Percentiles rank a stretch among this genome's conserved stretches.
phyloP scores from a whole-genome alignment of 192 early-diverging fungal species.

The Obelidium mucronatum region DNA sequence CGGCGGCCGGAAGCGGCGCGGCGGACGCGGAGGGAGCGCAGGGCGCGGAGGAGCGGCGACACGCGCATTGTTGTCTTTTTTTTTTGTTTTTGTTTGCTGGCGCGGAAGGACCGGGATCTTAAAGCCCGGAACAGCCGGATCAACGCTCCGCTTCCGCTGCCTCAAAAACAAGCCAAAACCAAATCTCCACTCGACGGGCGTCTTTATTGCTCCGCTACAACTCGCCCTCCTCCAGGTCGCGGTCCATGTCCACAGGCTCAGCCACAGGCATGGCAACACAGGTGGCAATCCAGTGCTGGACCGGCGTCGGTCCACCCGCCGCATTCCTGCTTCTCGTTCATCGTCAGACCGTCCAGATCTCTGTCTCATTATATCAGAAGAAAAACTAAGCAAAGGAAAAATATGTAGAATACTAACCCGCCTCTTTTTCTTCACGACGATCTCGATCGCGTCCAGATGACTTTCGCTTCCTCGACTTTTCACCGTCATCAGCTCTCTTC shows the following conservation, averaged over 20 bases:
- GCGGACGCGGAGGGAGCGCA: not conserved
- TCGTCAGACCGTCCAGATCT: constrained; percentile 32
- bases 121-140: not conserved
- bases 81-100: not conserved
- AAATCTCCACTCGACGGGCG: too few relatives aligned
- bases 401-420: not conserved
- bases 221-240: constrained; percentile 1
- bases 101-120: not conserved
- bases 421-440: constrained; percentile 10
- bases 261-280: too few relatives aligned
- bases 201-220: too few relatives aligned
- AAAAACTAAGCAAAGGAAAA: too few relatives aligned
- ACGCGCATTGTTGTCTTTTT: constrained; percentile 5
- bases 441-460: constrained; percentile 52
- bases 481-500: constrained; percentile 71
- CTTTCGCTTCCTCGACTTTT: constrained; percentile 63
- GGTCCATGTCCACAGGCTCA: too few relatives aligned
- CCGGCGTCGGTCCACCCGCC: too few relatives aligned
- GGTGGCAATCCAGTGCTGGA: too few relatives aligned
- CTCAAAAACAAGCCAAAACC: too few relatives aligned
- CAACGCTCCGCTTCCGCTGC: too few relatives aligned
- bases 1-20: not conserved
- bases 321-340: too few relatives aligned
- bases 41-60: not conserved
- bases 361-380: too few relatives aligned